Percentiles rank a stretch among this genome's conserved stretches.
Conservation (phyloP, 129 eudicot genomes). For the Tanacetum coccineum region DNA sequence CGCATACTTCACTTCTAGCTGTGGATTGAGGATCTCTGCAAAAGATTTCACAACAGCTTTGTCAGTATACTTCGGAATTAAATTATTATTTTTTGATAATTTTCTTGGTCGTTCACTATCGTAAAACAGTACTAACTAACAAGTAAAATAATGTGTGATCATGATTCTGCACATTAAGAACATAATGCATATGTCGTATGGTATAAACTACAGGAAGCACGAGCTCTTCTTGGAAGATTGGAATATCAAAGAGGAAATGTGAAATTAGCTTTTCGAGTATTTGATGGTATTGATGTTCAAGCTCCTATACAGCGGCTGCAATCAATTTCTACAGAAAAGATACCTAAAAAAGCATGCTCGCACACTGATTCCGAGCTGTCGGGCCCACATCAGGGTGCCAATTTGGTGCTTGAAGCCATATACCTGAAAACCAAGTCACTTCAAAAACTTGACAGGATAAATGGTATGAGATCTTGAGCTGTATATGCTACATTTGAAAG, state of each 20-base stretch:
- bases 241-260: slow-evolving; percentile 97
- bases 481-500: neutral
- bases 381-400: slow-evolving; percentile 79
- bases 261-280: slow-evolving; percentile 83
- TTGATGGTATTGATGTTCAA: slow-evolving; percentile 91
- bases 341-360: slow-evolving; percentile 63
- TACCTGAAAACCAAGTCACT: slow-evolving; percentile 91
- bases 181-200: neutral
- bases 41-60: too few relatives aligned
- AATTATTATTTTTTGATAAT: too few relatives aligned
- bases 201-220: slow-evolving; percentile 64
- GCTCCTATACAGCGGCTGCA: slow-evolving; percentile 82
- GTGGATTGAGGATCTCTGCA: too few relatives aligned
- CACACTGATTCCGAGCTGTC: slow-evolving; percentile 38
- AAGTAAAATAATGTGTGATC: neutral
- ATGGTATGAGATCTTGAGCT: slow-evolving; percentile 41
- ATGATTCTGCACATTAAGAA: neutral
- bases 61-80: too few relatives aligned
- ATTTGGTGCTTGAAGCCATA: slow-evolving; percentile 85
- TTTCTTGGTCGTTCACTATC: too few relatives aligned
- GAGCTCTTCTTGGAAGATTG: slow-evolving; percentile 93
- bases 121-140: too few relatives aligned
- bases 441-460: slow-evolving; percentile 75
- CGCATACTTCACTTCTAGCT: too few relatives aligned
- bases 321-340: slow-evolving; percentile 56